Conservation (phyloP, 1,139 yeast genomes). For the Saccharomycopsis hybrid region DNA sequence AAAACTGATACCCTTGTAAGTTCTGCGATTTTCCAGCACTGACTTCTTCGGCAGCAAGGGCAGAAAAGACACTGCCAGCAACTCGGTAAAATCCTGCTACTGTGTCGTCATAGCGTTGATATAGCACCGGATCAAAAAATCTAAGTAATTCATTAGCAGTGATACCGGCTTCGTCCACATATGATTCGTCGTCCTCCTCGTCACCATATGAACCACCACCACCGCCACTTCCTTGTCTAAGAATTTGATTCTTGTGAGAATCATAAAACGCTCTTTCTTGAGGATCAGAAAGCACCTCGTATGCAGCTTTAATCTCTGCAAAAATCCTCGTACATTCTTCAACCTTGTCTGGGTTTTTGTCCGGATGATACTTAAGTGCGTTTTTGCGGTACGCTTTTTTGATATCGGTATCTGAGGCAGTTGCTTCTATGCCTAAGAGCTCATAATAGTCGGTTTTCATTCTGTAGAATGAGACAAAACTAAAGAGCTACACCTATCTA, state of each 20-base stretch:
- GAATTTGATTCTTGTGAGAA: constrained; percentile 66
- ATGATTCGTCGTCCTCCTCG: constrained; percentile 32
- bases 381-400: constrained; percentile 83
- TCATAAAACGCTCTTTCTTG: constrained; percentile 97
- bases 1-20: constrained; percentile 39
- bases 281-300: constrained; percentile 86
- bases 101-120: constrained; percentile 55
- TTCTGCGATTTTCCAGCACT: constrained; percentile 62
- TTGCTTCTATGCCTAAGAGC: constrained; percentile 60
- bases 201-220: too few species aligned
- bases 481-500: too few species aligned
- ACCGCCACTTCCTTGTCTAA: constrained; percentile 46
- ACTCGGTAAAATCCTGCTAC: constrained; percentile 62
- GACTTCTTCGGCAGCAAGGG: constrained; percentile 77
- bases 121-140: constrained; percentile 68
- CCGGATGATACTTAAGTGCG: constrained; percentile 86
- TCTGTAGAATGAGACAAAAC: too few species aligned
- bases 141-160: constrained; percentile 62
- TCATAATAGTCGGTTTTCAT: constrained; percentile 85
- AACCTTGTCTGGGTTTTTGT: constrained; percentile 74
- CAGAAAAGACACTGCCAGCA: constrained; percentile 60
- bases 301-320: constrained; percentile 81
- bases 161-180: constrained; percentile 52
- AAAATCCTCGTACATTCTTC: constrained; percentile 81
- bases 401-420: constrained; percentile 65